Percentiles rank a stretch among this genome's conserved stretches.
These are phyloP conservation scores for Pyrus bretschneideri DNA, from an alignment of 306 rosid genomes.

Conservation along the genomic window DNA sequence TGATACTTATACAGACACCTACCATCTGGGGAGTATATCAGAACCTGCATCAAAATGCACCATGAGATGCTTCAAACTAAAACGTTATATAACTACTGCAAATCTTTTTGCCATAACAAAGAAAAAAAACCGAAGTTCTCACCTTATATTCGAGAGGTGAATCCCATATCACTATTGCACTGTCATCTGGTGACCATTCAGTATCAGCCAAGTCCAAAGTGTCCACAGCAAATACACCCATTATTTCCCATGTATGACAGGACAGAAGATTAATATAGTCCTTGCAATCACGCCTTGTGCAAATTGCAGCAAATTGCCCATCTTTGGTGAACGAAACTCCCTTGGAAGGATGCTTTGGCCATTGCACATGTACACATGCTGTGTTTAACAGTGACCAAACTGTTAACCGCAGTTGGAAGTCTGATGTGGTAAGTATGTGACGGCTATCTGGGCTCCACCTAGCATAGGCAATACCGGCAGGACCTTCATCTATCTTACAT, in stretches of 20 bases:
- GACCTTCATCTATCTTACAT: constrained; percentile 98
- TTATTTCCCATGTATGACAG: constrained; percentile 91
- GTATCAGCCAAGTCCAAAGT: constrained; percentile 85
- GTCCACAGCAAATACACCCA: constrained; percentile 87
- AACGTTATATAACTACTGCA: neutral
- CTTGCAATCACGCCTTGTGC: constrained; percentile 94
- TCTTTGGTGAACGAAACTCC: constrained; percentile 91
- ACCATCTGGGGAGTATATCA: constrained; percentile 93
- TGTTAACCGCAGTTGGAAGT: constrained; percentile 83
- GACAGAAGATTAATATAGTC: constrained; percentile 80
- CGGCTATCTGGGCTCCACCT: constrained; percentile 99
- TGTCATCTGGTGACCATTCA: constrained; percentile 99
- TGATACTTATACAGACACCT: constrained; percentile 92
- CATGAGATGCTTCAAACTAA: constrained; percentile 6
- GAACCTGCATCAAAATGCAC: constrained; percentile 56
- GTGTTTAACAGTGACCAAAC: constrained; percentile 96
- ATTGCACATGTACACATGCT: constrained; percentile 89
- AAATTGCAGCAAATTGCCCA: constrained; percentile 90
- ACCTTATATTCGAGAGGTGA: constrained; percentile 96
- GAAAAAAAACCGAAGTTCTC: neutral
- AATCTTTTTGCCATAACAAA: neutral
- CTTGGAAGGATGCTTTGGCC: constrained; percentile 93
- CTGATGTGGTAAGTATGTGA: constrained; percentile 91
- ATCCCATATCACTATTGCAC: constrained; percentile 95
- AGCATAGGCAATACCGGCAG: constrained; percentile 91